phyloP scores from a whole-genome alignment of 2,329 filamentous ascomycete species.

The Ceratocystis alfenasii region DNA sequence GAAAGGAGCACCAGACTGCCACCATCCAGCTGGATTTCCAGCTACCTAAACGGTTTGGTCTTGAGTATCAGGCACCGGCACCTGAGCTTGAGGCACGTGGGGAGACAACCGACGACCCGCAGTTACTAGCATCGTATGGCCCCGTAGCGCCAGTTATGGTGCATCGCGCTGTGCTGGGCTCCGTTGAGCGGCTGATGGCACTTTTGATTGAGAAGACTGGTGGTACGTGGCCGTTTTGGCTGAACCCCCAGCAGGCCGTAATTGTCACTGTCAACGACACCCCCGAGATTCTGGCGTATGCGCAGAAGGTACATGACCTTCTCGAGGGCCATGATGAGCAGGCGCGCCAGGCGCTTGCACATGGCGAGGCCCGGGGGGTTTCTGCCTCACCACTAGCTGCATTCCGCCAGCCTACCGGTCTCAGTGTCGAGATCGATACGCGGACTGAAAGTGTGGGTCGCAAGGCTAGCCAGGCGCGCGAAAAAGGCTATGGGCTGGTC shows the following conservation, averaged over 20 bases:
- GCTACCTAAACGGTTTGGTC: constrained; percentile 66
- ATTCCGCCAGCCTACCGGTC: constrained; percentile 43
- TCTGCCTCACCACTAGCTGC: constrained; percentile 28
- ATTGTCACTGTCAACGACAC: constrained; percentile 60
- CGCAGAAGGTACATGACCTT: constrained; percentile 36
- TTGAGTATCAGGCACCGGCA: constrained; percentile 61
- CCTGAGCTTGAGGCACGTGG: constrained; percentile 48
- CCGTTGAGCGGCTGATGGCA: constrained; percentile 73
- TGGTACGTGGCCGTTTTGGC: constrained; percentile 77
- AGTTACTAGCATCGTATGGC: constrained; percentile 41
- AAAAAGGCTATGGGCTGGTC: constrained; percentile 60
- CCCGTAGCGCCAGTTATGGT: constrained; percentile 63
- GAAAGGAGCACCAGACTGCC: constrained; percentile 79
- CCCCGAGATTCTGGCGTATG: constrained; percentile 41
- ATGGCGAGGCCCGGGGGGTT: constrained; percentile 22
- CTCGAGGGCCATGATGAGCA: constrained; percentile 31
- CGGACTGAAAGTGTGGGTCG: constrained; percentile 49
- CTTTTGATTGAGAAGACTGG: constrained; percentile 73
- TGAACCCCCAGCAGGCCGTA: constrained; percentile 66
- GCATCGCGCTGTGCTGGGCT: constrained; percentile 74
- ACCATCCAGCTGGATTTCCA: constrained; percentile 88
- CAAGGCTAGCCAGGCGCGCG: constrained; percentile 61
- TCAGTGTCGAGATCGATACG: constrained; percentile 59
- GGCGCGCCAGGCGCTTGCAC: constrained; percentile 23
- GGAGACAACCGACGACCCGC: constrained; percentile 38